Base-by-base conservation (phyloP, 192 early-diverging fungal species). In the Coemansia sp. region DNA sequence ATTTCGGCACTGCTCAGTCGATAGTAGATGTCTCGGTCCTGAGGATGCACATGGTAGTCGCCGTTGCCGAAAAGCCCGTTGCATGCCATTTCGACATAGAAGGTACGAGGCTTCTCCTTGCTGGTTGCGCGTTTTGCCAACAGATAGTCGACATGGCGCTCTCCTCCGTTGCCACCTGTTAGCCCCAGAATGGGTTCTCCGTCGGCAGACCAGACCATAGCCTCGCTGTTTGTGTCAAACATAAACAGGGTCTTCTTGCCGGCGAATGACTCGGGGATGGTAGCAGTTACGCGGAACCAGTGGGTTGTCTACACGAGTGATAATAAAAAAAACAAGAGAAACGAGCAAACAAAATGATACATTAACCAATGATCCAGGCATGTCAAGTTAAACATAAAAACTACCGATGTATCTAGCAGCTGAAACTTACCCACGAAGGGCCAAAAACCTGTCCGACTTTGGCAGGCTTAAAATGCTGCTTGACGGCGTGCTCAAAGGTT, bases 31-130 rank as follows among this genome's bases (percentile, higher is more conserved):
- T 91, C 81, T 11, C 89, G 86, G 61, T 92, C 87, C 4, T 93
- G 93, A 2, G 92, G 89, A 36, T 86, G 78, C 51, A 85, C 34
- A 0, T 85, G 85, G 71, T 77, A 83, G 17, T 85, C 74, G 28
- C 92, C 94, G 52, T 80, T 85, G n/a, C 96, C 95, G 84, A 96
- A 96, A 86, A 97, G 87, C 7, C 89, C 92, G 70, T 98, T 97
- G 74, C 93, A 94, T 0, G 92, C 94, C 81, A 94, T 90, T 69
- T 97, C 97, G 48, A 97, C 73, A 75, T 91, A 97, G 43, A 96
- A 87, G 43, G 89, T 77, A 52, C 90, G 90, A 57, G 22, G 79
- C 62, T 74, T 51, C 85, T 85, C 75, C 73, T 45, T 73, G 53
- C 17, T 74, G 12, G 60, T 71, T 0, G 86, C 87, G 34, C 65